Base-by-base conservation (phyloP, 1,284 basidiomycete genomes). In the Naganishia cerealis region DNA sequence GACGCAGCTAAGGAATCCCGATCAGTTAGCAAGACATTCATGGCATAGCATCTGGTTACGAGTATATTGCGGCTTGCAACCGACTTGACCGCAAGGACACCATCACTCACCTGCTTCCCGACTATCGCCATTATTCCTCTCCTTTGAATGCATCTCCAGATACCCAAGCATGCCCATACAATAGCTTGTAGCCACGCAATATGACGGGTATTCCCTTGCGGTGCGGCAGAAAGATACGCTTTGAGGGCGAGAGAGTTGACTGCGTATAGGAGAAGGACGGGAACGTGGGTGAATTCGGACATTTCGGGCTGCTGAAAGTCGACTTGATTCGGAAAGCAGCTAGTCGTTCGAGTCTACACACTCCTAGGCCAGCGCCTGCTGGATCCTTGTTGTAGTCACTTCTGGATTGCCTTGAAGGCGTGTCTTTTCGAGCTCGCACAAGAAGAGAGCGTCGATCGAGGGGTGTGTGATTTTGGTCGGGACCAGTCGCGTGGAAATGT, bases 211-310 rank as follows among this genome's bases (percentile, higher is more conserved):
- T 9, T 54, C 13, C 50, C 50, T 42, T 53, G 36, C 16, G 61
- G 16, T 12, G 33, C 42, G 39, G 13, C 40, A 9, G 61, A 40
- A 50, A 53, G 39, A 21, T 16, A 54, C 8, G 61, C 61, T n/a
- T 63, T 63, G 21, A 63, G 61, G 5, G 61, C 36, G 21, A 63
- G 50, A 29, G 61, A 53, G 50, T 63, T 63, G 61, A 63, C 8
- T 12, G 61, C 61, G 33, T 63, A 63, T 0, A 63, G 61, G 6
- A 63, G 61, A 24, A 63, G 48, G 15, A 54, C 61, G 13, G 61
- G 61, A 39, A 63, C 61, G 10, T 63, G 61, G 6, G 33, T 29
- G 38, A 63, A 63, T 24, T 63, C 61, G 21, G 61, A 63, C 61
- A 63, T 63, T 38, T 9, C 42, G n/a, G 24, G 36, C 33, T 3